Base-by-base conservation (phyloP, 371 early-diverging fungal species). In the Encephalitozoon intestinalis region DNA sequence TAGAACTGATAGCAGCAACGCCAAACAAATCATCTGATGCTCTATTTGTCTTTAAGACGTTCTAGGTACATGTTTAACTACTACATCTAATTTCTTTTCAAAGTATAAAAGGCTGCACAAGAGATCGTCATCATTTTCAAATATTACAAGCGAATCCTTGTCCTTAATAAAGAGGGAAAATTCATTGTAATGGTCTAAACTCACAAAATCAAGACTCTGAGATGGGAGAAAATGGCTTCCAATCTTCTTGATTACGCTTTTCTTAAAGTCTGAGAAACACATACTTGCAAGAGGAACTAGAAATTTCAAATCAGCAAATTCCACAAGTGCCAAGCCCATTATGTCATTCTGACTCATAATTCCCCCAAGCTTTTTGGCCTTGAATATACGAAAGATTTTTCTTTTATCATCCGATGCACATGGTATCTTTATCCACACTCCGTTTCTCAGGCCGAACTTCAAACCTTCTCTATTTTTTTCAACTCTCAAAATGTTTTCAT, bases 121-220 rank as follows among this genome's bases (percentile, higher is more conserved):
- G 37, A 73, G 28, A 41, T 73, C 74, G 26, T 65, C 64, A 64
- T 49, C 66, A 51, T 65, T 73, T 53, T 73, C 74, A 40, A 73
- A 30, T 37, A 43, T 51, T 18, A 73, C 66, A 8, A 49, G 28
- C 1, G 26, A 52, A 40, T 73, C 66, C 15, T 43, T 23, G 11
- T 73, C 64, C 53, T 41, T 66, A 12, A 73, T 53, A 52, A 23
- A 73, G 26, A 73, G 66, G 39, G 30, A 49, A 73, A 73, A 73
- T 8, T 73, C 74, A 12, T 73, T 53, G 26, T 53, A 73, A 41
- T 73, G 74, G 1, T 73, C 74, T 9, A 73, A n/a, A 4, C 39
- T 23, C 7, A 73, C 53, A 34, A 58, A 58, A 1, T 73, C 46
- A 2, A 66, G 41, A 12, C 31, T 70, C 11, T 70, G 49, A 52